Evolutionary conservation across 2,329 filamentous ascomycete genomes (phyloP).

Genomic region (Aotearoamyces nothofagi): DNA sequence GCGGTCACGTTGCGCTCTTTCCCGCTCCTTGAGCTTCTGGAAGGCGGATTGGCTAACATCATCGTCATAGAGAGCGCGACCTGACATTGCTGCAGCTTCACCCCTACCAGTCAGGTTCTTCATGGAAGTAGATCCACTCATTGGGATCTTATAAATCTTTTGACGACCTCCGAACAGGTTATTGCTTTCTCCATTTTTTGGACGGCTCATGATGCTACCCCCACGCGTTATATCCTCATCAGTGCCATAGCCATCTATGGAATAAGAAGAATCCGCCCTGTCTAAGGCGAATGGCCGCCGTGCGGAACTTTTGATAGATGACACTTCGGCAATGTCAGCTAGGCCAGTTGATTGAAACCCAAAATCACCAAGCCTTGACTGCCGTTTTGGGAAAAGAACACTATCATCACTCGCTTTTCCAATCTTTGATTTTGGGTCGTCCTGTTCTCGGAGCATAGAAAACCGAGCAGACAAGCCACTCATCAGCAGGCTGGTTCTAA

Average conservation of each 20-base stretch:
- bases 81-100: constrained; percentile 36
- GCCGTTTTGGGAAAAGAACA: constrained; percentile 64
- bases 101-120: constrained; percentile 21
- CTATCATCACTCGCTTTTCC: constrained; percentile 95
- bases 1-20: constrained; percentile 33
- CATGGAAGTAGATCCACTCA: constrained; percentile 27
- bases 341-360: constrained; percentile 34
- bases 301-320: constrained; percentile 54
- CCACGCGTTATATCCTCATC: constrained; percentile 47
- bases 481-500: constrained; percentile 92
- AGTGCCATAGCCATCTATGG: constrained; percentile 40
- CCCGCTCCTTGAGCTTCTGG: constrained; percentile 49
- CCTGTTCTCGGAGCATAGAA: constrained; percentile 91
- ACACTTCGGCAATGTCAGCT: constrained; percentile 79
- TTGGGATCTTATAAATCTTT: constrained; percentile 80
- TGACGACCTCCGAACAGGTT: constrained; percentile 88
- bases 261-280: constrained; percentile 49
- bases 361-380: constrained; percentile 62
- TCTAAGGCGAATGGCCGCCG: constrained; percentile 41
- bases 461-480: constrained; percentile 87
- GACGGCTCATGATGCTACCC: constrained; percentile 69
- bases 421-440: constrained; percentile 75
- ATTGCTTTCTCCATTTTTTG: constrained; percentile 78
- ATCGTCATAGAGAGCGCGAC: constrained; percentile 66
- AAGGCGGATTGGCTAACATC: constrained; percentile 76